Percentiles rank a stretch among this genome's conserved stretches.
Evolutionary conservation across 2,329 filamentous ascomycete genomes (phyloP).

Genomic region (Clarireedia paspali): DNA sequence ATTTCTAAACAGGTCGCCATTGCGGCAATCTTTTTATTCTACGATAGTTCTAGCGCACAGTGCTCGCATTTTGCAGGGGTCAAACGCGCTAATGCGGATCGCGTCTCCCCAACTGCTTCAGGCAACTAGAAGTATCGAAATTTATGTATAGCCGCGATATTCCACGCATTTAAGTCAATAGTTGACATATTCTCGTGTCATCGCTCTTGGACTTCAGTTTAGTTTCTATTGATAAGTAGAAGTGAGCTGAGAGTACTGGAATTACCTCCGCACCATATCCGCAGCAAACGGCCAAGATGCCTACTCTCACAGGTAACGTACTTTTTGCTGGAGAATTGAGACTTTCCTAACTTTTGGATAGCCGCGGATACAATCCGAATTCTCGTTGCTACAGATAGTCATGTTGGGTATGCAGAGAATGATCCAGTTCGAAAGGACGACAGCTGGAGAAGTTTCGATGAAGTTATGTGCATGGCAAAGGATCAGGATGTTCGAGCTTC

Average conservation of each 20-base stretch:
- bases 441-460: slow-evolving; percentile 93
- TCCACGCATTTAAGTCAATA: not conserved
- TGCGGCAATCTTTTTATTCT: not conserved
- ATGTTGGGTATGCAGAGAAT: slow-evolving; percentile 93
- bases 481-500: slow-evolving; percentile 59
- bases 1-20: not conserved
- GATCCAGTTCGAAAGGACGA: slow-evolving; percentile 93
- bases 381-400: slow-evolving; percentile 89
- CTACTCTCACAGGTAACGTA: slow-evolving; percentile 17
- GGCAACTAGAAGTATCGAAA: not conserved
- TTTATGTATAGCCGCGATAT: not conserved
- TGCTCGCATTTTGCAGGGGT: slow-evolving; percentile 13
- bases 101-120: slow-evolving; percentile 16
- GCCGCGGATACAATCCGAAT: slow-evolving; percentile 82
- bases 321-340: not conserved
- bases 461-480: slow-evolving; percentile 84
- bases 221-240: not conserved
- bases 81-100: slow-evolving; percentile 15
- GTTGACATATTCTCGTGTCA: not conserved
- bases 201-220: not conserved
- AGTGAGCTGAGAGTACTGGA: not conserved
- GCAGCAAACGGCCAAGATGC: slow-evolving; percentile 17
- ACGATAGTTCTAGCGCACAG: not conserved
- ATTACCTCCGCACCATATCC: not conserved
- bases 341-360: slow-evolving; percentile 12